Evolutionary conservation across 768 basidiomycete genomes (phyloP), one percentile per base, ranked within the genome.

Genomic region (Xerocomus spinulosus): DNA sequence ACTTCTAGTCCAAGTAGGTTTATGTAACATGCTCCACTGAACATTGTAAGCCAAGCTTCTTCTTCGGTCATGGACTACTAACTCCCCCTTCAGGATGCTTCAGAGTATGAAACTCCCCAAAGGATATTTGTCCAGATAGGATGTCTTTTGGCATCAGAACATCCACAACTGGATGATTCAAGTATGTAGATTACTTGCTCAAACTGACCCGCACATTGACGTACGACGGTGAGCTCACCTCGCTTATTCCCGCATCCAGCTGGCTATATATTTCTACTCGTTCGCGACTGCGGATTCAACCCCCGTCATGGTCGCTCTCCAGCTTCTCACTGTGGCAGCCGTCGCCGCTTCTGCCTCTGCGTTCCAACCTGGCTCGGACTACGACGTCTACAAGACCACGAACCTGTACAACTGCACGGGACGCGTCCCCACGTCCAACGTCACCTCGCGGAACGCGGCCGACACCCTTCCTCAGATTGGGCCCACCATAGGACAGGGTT

Each of bases 321-420:
- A 10, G 4, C 21, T 23, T 32, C 21, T 32, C 46, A 6, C 32
- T 9, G 41, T 38, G 5, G 24, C 30, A 13, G 9, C 45, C 5
- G 21, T 40, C 3, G 39, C 36, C 3, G 34, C 28, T 15, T 17
- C n/a, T 23, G 21, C 45, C 18, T 48, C 36, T 4, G 36, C 46
- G 9, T 48, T 53, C 23, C 49, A 51, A 29, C 49, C 49, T 20
- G 52, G 52, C 14, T 35, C 55, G 9, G 52, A 56, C 39, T 56
- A 56, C 20, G 49, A 47, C 5, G 4, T 33, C 29, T 44, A 42
- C 39, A 50, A 43, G 23, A 52, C 56, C 14, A 37, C 42, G 20
- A 52, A 53, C n/a, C 42, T 57, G 14, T 57, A 57, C 43, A 52
- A 57, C 37, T 55, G 56, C 40, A 50, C 56, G 14, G 54, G 56